Conservation (phyloP, 129 eudicot species). For the Chrysanthemum lavandulifolium region DNA sequence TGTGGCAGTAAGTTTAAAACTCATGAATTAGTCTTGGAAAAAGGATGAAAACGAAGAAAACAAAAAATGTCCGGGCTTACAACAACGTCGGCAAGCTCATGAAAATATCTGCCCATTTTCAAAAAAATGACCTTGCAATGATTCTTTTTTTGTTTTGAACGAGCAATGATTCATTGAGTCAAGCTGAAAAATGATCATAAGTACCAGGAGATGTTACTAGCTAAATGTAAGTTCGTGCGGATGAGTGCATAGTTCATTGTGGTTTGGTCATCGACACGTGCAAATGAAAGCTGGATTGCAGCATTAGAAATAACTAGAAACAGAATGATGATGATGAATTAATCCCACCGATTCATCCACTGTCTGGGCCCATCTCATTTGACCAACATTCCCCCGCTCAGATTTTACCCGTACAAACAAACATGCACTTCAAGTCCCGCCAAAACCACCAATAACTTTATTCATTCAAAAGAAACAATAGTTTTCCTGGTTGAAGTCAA, state of each 20-base stretch:
- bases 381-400: conserved; percentile 23
- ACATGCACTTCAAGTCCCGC: conserved; percentile 8
- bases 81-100: no score
- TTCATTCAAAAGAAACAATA: neutral
- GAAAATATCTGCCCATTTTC: no score
- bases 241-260: neutral
- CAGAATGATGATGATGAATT: conserved; percentile 29
- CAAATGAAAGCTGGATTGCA: conserved; percentile 38
- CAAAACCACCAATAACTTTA: conserved; percentile 3
- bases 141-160: no score
- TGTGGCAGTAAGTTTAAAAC: no score
- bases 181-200: no score
- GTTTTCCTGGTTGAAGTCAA: no score
- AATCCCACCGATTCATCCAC: conserved; percentile 56
- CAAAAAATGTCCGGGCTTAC: no score
- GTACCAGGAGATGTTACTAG: neutral
- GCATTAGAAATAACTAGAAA: conserved; percentile 3
- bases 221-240: conserved; percentile 8
- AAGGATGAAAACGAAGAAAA: no score
- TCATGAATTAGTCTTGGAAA: no score
- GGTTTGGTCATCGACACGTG: conserved; percentile 36
- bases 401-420: neutral
- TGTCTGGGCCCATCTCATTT: conserved; percentile 45
- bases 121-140: no score
- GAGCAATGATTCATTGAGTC: no score